phyloP scores from a whole-genome alignment of 805 yeast species.

The Cyberlindnera euphorbiae region DNA sequence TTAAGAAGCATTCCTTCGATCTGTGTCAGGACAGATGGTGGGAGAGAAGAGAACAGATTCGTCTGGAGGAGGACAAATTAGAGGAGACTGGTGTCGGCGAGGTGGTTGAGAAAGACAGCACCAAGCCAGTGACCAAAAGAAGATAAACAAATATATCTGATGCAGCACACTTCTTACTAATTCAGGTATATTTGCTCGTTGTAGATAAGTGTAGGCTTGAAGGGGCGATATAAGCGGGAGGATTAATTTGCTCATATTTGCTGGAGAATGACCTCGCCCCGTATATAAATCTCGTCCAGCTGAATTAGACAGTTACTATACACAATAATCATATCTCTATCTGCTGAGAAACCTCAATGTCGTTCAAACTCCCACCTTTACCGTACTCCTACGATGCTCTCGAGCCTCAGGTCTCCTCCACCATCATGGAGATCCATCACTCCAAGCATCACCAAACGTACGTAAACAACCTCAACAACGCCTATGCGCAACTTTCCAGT shows the following conservation, averaged over 20 bases:
- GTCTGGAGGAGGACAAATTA: slow-evolving; percentile 80
- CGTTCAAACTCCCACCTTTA: slow-evolving; percentile 24
- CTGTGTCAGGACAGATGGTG: slow-evolving; percentile 94
- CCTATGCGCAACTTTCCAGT: slow-evolving; percentile 37
- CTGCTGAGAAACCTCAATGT: slow-evolving; percentile 2
- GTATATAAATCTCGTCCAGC: too few relatives aligned
- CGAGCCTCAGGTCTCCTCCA: slow-evolving; percentile 42
- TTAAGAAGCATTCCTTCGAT: slow-evolving; percentile 86
- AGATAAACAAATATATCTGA: too few relatives aligned
- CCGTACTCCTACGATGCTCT: slow-evolving; percentile 44
- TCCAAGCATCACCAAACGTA: slow-evolving; percentile 48
- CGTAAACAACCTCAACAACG: slow-evolving; percentile 42
- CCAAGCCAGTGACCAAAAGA: slow-evolving; percentile 49
- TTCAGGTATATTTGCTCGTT: neutral
- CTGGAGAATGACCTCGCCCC: too few relatives aligned
- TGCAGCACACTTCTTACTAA: too few relatives aligned
- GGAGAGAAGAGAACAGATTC: slow-evolving; percentile 94
- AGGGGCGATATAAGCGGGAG: too few relatives aligned
- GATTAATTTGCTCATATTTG: too few relatives aligned
- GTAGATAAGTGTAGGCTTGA: too few relatives aligned
- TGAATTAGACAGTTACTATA: too few relatives aligned
- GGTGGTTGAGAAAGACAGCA: slow-evolving; percentile 67
- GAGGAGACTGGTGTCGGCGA: slow-evolving; percentile 90
- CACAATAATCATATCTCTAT: neutral
- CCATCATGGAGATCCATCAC: slow-evolving; percentile 44